Conservation (phyloP, 495 filamentous ascomycete species). For the Neohortaea acidophila region DNA sequence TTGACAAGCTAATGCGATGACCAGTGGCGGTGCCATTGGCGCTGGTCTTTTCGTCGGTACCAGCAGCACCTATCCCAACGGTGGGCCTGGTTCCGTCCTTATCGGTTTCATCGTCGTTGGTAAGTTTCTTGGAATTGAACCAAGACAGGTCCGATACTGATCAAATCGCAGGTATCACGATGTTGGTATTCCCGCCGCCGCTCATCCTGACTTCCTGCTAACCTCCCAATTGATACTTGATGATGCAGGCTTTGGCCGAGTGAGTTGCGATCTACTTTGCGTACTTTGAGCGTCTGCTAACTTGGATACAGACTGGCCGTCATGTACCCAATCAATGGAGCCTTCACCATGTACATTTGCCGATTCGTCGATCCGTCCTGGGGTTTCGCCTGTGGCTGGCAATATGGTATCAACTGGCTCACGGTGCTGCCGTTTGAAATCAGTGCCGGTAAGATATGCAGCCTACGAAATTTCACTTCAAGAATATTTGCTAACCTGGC, state of each 20-base stretch:
- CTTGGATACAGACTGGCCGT: no score
- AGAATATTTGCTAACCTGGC: no score
- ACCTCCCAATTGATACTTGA: no score
- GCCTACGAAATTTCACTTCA: no score
- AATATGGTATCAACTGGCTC: conserved; percentile 77
- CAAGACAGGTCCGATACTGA: no score
- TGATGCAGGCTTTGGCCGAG: conserved; percentile 55
- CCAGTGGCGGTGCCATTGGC: conserved; percentile 20
- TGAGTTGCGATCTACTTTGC: no score
- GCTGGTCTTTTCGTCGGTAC: conserved; percentile 25
- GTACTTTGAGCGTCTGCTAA: no score
- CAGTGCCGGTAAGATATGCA: conserved; percentile 67
- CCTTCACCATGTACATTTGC: conserved; percentile 39
- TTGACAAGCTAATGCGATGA: no score
- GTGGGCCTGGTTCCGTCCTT: conserved; percentile 28
- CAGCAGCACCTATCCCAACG: conserved; percentile 19
- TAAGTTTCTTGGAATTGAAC: conserved; percentile 38
- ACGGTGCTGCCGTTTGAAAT: conserved; percentile 79
- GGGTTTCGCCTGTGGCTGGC: conserved; percentile 41
- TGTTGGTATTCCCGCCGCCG: no score
- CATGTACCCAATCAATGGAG: conserved; percentile 52
- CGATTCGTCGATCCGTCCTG: conserved; percentile 45
- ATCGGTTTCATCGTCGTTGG: conserved; percentile 38
- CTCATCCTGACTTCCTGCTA: no score
- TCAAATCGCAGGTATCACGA: no score